Evolutionary conservation across 176 grass and related monocot species (phyloP), one percentile per base, ranked within the genome.

Genomic region (Thalia dealbata): DNA sequence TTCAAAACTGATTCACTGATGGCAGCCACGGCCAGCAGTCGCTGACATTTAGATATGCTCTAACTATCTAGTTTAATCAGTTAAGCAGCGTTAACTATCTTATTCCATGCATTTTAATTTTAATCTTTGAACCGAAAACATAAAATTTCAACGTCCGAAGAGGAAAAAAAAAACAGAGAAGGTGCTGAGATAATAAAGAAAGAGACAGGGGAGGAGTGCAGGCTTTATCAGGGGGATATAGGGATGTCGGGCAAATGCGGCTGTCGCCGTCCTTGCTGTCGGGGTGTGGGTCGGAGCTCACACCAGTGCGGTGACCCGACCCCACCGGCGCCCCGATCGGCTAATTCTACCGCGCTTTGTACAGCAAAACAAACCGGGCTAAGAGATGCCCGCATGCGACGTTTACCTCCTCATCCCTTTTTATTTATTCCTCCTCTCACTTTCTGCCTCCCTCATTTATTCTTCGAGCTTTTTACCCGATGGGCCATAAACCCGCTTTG

Each of bases 261-360:
- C 73, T 75, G 73, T 62, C 55, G 24, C 25, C 73, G 73, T 75
- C 73, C 73, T 75, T 75, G 55, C 27, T 75, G 73, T 75, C 73
- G 73, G 56, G 54, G 22, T 61, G 56, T n/a, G 55, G 55, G 24
- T 35, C 70, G 18, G 54, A 28, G 56, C 18, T 58, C 50, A 41
- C 52, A 41, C 52, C 51, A 51, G 51, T 38, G 26, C 35, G 12
- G 56, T 61, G 55, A 74, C 54, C 54, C 48, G 14, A 10, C 23
- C 48, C 23, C 70, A 19, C 42, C 10, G n/a, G n/a, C n/a, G n/a
- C n/a, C n/a, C n/a, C n/a, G 43, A 6, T 24, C 24, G 6, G 15
- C 29, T 67, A 18, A 27, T 16, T 64, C 24, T n/a, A 16, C 32
- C 64, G 11, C 18, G 4, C 32, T 58, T 58, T 19, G 21, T 3